phyloP scores from a whole-genome alignment of 768 basidiomycete species.

The Trametes cubensis region DNA sequence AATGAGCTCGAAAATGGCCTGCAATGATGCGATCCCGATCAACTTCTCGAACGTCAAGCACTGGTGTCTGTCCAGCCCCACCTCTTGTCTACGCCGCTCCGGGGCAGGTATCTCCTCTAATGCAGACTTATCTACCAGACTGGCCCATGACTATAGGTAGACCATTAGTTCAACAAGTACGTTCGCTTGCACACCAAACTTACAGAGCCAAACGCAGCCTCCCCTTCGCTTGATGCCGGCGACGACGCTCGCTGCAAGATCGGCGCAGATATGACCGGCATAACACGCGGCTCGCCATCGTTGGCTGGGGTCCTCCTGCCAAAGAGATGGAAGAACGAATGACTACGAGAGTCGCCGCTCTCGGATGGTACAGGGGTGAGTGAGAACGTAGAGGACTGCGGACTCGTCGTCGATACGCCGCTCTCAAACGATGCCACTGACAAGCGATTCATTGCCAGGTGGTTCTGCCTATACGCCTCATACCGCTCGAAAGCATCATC shows the following conservation, averaged over 20 bases:
- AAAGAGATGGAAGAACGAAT: slow-evolving; percentile 65
- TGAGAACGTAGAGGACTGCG: slow-evolving; percentile 17
- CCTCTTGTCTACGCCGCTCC: slow-evolving; percentile 90
- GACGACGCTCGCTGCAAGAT: slow-evolving; percentile 45
- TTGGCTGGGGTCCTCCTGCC: slow-evolving; percentile 59
- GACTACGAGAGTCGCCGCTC: slow-evolving; percentile 40
- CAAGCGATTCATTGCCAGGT: slow-evolving; percentile 51
- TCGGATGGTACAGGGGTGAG: slow-evolving; percentile 36
- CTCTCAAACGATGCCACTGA: slow-evolving; percentile 66
- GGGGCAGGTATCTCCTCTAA: slow-evolving; percentile 75
- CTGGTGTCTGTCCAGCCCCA: slow-evolving; percentile 31
- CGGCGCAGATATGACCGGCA: slow-evolving; percentile 69
- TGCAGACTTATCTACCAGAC: slow-evolving; percentile 83
- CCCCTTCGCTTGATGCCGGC: slow-evolving; percentile 46
- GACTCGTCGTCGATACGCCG: slow-evolving; percentile 31
- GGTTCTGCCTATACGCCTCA: slow-evolving; percentile 72
- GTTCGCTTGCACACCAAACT: slow-evolving; percentile 24
- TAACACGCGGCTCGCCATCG: slow-evolving; percentile 46
- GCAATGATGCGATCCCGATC: neutral
- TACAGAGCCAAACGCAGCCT: slow-evolving; percentile 72
- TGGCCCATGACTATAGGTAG: slow-evolving; percentile 79
- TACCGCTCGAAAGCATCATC: slow-evolving; percentile 92
- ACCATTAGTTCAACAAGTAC: neutral
- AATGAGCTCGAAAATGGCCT: slow-evolving; percentile 95
- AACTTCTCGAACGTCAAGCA: neutral